Conservation (phyloP, 768 basidiomycete genomes). For the Naganishia friedmannii region DNA sequence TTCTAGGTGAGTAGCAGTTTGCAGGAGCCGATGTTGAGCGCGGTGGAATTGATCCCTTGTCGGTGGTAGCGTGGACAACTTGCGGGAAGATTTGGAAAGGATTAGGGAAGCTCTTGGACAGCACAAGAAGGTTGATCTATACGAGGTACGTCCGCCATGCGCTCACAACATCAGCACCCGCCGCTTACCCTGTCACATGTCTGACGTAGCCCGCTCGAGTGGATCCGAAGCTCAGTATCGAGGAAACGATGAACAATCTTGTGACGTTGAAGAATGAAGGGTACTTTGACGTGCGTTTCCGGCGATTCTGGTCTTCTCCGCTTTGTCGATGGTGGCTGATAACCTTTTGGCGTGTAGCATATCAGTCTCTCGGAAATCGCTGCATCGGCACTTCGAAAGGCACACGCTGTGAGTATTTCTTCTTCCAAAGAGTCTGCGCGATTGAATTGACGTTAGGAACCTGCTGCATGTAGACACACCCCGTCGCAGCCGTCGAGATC, state of each 20-base stretch:
- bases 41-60: neutral
- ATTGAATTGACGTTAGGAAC: neutral
- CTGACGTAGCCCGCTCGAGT: conserved; percentile 36
- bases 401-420: conserved; percentile 52
- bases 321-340: no score
- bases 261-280: conserved; percentile 59
- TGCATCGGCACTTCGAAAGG: conserved; percentile 56
- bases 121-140: conserved; percentile 63
- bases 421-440: neutral
- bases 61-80: conserved; percentile 51
- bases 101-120: conserved; percentile 57
- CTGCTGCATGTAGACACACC: conserved; percentile 55
- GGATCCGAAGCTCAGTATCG: conserved; percentile 56
- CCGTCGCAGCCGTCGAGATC: conserved; percentile 64
- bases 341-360: conserved; percentile 47
- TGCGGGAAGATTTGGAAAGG: conserved; percentile 58
- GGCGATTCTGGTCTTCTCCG: neutral
- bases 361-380: conserved; percentile 63
- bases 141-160: conserved; percentile 56
- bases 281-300: conserved; percentile 52
- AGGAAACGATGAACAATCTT: conserved; percentile 56
- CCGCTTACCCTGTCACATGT: neutral
- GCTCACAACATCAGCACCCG: conserved; percentile 34
- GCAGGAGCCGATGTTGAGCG: neutral
- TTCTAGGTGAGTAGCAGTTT: conserved; percentile 15